Conservation (phyloP, 2,329 filamentous ascomycete genomes). For the Sarocladium oryzae region DNA sequence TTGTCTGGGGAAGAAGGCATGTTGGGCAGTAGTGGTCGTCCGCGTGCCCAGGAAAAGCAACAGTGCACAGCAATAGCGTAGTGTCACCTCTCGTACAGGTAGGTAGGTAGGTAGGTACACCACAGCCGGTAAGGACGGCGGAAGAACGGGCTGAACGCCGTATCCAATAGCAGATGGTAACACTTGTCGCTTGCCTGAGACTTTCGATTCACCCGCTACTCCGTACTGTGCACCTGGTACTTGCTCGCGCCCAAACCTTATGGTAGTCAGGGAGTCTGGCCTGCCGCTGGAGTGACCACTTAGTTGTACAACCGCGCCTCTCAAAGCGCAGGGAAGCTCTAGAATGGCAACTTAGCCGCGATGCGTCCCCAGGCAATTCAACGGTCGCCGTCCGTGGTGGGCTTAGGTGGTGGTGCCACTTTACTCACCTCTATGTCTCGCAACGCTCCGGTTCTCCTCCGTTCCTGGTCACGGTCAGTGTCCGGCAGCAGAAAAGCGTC, state of each 20-base stretch:
- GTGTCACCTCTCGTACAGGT: too few relatives aligned
- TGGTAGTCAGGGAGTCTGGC: too few relatives aligned
- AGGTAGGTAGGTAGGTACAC: too few relatives aligned
- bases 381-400: not conserved
- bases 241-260: too few relatives aligned
- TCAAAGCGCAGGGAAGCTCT: not conserved
- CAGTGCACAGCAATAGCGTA: too few relatives aligned
- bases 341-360: not conserved
- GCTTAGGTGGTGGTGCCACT: not conserved
- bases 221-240: not conserved
- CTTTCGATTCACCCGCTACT: too few relatives aligned
- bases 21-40: not conserved
- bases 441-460: not conserved
- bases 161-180: too few relatives aligned
- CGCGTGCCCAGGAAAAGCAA: not conserved
- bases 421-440: too few relatives aligned
- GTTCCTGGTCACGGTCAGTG: not conserved
- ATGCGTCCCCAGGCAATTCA: not conserved
- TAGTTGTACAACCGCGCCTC: conserved; percentile 3
- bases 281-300: too few relatives aligned
- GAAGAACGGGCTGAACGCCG: too few relatives aligned
- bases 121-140: too few relatives aligned
- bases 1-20: conserved; percentile 25
- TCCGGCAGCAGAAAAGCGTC: not conserved
- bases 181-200: too few relatives aligned